Base-by-base conservation (phyloP, 1,284 basidiomycete genomes). In the Ustilago nuda region DNA sequence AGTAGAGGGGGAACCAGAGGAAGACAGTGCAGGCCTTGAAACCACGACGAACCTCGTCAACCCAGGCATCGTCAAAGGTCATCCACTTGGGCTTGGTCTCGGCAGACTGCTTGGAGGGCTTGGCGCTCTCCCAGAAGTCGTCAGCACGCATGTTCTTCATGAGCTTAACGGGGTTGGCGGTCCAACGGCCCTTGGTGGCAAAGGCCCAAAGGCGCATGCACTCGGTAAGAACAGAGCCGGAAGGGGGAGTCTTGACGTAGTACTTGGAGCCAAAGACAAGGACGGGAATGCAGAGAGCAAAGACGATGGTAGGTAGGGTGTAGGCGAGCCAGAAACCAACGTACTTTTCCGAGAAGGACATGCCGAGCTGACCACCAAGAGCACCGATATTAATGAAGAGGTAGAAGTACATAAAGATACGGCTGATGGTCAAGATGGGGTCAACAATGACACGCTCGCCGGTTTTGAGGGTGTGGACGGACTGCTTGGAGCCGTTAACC, bases 1-100 rank as follows among this genome's bases (percentile, higher is more conserved):
- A 85, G 85, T 88, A 88, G 73, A 88, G 84, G 12, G 87, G 87
- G 72, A 87, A 93, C 89, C 92, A 94, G 52, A 89, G 83, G 87
- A 95, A 95, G 64, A 95, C 93, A 48, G 87, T 86, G 87, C 94
- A 95, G 9, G 94, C 94, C 86, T 93, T 93, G 86, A 94, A 87
- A 2, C 92, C 93, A 80, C 93, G 90, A 64, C 89, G 88, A 57
- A 95, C 90, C 84, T 95, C 94, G 61, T 94, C 92, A 15, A 95
- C 92, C 90, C 88, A 88, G 54, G 80, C 72, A 76, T 88, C 88
- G 78, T 88, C 88, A 82, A 86, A 89, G 8, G 82, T 87, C 82
- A 87, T 87, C 87, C 86, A 88, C 9, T 59, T 17, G 0, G 87
- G 87, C 50, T 80, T 81, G 56, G 82, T 72, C 23, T 71, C 60